These are phyloP conservation scores for Lactarius evosmus DNA, from an alignment of 768 basidiomycete species.

Conservation along the genomic window DNA sequence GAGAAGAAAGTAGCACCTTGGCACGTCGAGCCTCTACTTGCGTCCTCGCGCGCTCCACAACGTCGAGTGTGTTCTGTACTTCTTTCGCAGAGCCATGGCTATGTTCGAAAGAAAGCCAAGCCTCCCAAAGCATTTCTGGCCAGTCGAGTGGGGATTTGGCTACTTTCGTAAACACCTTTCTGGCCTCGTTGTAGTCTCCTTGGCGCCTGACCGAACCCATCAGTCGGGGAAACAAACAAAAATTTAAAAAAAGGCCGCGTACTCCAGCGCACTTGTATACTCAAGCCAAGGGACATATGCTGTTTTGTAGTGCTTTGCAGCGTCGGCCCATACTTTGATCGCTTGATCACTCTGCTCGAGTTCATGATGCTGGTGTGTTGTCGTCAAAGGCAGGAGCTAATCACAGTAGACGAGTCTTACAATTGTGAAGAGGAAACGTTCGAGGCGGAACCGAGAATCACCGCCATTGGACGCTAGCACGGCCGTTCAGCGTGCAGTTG, in stretches of 20 bases:
- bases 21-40: conserved; percentile 61
- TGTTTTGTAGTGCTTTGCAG: conserved; percentile 63
- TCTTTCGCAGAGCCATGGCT: conserved; percentile 69
- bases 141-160: conserved; percentile 80
- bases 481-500: not conserved
- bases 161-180: conserved; percentile 63
- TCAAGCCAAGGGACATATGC: conserved; percentile 74
- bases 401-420: conserved; percentile 53
- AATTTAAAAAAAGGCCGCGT: conserved; percentile 31
- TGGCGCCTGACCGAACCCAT: conserved; percentile 41
- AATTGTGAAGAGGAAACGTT: conserved; percentile 74
- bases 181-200: conserved; percentile 56
- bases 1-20: conserved; percentile 46
- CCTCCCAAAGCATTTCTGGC: conserved; percentile 93
- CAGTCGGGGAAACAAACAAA: conserved; percentile 12
- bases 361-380: conserved; percentile 39
- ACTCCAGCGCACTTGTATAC: conserved; percentile 76
- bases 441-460: conserved; percentile 74
- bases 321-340: conserved; percentile 59
- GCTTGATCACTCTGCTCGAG: conserved; percentile 36
- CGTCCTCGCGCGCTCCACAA: conserved; percentile 60
- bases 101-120: conserved; percentile 86
- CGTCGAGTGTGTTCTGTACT: conserved; percentile 58
- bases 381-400: not conserved
- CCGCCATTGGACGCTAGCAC: conserved; percentile 57